Evolutionary conservation across 768 basidiomycete species (phyloP), one percentile per base, ranked within the genome.

Genomic region (Auricularia sp.): DNA sequence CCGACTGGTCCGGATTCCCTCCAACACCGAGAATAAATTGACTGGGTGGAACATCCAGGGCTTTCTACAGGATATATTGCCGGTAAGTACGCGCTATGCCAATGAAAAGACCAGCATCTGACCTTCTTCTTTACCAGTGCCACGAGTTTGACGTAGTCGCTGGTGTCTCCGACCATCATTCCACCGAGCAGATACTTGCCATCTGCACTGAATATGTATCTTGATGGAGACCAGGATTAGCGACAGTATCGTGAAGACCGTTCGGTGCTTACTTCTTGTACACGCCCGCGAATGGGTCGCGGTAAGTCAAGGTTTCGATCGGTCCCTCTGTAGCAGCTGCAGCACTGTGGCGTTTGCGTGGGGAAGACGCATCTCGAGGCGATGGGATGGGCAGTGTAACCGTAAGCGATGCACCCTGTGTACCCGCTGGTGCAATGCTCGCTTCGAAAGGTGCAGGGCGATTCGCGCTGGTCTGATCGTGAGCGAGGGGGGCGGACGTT

Each of bases 131-230:
- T 87, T 35, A 87, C 84, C 37, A 89, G 76, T 13, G 83, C 77
- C n/a, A 89, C 79, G 14, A 90, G 78, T 73, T 89, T 88, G 65
- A 85, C 81, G 69, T 85, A 89, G 70, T 87, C 85, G 44, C 77
- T 78, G 10, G 83, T 83, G 69, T 88, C 86, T 2, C 88, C 89
- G n/a, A 91, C 82, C 87, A 90, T 87, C 82, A 89, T 88, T 3
- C 89, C 89, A 13, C 89, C 89, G 3, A 91, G 74, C 13, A 91
- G 77, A 68, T 87, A 80, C 73, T 86, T 85, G 11, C 88, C 89
- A 69, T 90, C 87, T 7, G 80, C 79, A 11, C 81, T 85, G 71
- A 90, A 90, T 54, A 90, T 82, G 67, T 87, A 89, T 70, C 79
- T 79, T 42, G 62, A 18, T 35, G 11, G 39, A 14, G 13, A 64